Conservation (phyloP, 352 stramenopile genomes). For the Globisporangium spinosum region DNA sequence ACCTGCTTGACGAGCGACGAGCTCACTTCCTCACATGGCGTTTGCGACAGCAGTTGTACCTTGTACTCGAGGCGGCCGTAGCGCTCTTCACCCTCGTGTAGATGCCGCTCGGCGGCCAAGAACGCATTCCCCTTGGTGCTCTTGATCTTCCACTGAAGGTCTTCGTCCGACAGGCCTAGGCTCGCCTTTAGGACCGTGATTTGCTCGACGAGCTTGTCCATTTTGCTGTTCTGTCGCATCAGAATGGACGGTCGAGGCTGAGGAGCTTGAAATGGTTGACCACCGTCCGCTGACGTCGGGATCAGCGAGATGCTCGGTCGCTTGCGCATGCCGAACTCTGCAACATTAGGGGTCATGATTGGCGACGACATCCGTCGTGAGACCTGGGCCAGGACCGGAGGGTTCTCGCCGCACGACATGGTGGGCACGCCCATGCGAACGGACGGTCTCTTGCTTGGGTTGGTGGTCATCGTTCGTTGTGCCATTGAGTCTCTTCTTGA, state of each 20-base stretch:
- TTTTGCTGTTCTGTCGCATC: constrained; percentile 46
- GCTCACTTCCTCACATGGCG: constrained; percentile 54
- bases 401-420: background rate
- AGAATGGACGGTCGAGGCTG: constrained; percentile 27
- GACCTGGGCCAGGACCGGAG: constrained; percentile 48
- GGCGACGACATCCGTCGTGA: constrained; percentile 57
- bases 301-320: constrained; percentile 59
- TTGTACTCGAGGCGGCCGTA: constrained; percentile 71
- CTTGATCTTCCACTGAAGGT: constrained; percentile 78
- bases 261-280: background rate
- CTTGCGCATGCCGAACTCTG: constrained; percentile 30
- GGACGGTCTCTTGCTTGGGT: constrained; percentile 9
- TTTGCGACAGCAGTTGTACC: constrained; percentile 47
- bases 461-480: background rate
- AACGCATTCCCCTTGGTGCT: constrained; percentile 72
- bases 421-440: constrained; percentile 12
- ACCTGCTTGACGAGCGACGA: constrained; percentile 35
- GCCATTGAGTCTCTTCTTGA: constrained; percentile 6
- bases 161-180: constrained; percentile 70
- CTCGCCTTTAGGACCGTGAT: constrained; percentile 71
- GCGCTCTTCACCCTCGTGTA: constrained; percentile 53
- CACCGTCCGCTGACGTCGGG: constrained; percentile 8
- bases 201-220: constrained; percentile 67
- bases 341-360: constrained; percentile 28
- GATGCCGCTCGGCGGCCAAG: constrained; percentile 48